phyloP scores from a whole-genome alignment of 108 stramenopile genomes.

The Discostella pseudostelligera region DNA sequence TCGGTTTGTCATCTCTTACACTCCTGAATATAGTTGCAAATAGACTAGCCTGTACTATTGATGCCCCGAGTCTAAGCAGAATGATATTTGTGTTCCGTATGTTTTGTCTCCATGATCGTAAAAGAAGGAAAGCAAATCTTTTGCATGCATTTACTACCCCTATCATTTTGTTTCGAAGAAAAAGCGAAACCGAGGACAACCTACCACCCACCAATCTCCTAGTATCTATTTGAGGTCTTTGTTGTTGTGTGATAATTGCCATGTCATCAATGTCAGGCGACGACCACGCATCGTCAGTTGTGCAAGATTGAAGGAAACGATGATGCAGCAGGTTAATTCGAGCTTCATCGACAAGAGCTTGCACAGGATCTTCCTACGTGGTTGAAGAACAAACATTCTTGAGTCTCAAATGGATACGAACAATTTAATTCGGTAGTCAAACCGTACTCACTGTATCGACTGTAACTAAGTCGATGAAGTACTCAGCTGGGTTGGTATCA shows the following conservation, averaged over 20 bases:
- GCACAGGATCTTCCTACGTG: conserved; percentile 47
- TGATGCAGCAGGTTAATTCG: conserved; percentile 56
- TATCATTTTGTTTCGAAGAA: conserved; percentile 13
- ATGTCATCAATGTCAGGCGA: conserved; percentile 8
- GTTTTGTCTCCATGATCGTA: conserved; percentile 78
- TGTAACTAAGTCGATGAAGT: conserved; percentile 78
- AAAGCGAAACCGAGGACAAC: background rate
- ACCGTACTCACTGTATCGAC: conserved; percentile 44
- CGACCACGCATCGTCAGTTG: conserved; percentile 23
- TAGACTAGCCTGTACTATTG: conserved; percentile 58
- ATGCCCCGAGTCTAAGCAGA: conserved; percentile 52
- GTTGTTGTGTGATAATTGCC: conserved; percentile 17
- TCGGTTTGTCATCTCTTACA: conserved; percentile 52
- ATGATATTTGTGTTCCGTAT: conserved; percentile 59
- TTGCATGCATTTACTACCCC: conserved; percentile 11
- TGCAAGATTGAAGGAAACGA: conserved; percentile 34
- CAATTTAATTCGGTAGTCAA: too few species aligned
- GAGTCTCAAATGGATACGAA: background rate
- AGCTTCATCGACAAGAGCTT: conserved; percentile 47
- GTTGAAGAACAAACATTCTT: background rate
- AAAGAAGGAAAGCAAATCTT: conserved; percentile 62
- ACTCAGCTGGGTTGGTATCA: conserved; percentile 87
- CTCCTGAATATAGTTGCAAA: conserved; percentile 69
- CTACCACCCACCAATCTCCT: background rate
- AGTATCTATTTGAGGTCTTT: background rate